These are phyloP conservation scores for Nadsonia starkeyi-henricii DNA, from an alignment of 1,139 yeast species.

Conservation along the genomic window DNA sequence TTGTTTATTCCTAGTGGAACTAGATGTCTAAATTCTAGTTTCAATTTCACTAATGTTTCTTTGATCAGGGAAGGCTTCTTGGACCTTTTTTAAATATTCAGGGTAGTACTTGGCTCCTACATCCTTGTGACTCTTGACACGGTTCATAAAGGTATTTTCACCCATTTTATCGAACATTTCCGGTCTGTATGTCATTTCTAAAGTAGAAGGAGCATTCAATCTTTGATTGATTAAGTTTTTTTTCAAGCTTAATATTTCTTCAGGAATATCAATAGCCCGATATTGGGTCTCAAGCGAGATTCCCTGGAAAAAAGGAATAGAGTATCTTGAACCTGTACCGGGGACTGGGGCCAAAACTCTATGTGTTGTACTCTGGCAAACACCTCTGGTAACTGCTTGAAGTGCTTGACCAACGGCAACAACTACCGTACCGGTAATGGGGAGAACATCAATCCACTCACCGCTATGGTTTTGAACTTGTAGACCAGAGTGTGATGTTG, in stretches of 20 bases:
- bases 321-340: slow-evolving; percentile 3
- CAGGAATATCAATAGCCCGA: slow-evolving; percentile 2
- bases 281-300: slow-evolving; percentile 5
- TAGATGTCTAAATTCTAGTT: no score
- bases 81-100: neutral
- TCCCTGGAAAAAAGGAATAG: slow-evolving; percentile 6
- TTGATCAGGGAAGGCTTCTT: neutral
- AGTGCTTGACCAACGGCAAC: slow-evolving; percentile 21
- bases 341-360: slow-evolving; percentile 4
- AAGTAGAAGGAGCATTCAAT: neutral
- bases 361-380: slow-evolving; percentile 4
- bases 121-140: slow-evolving; percentile 4
- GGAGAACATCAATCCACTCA: slow-evolving; percentile 22
- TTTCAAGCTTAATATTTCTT: slow-evolving; percentile 1
- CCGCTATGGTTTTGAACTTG: slow-evolving; percentile 22
- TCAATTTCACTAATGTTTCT: neutral
- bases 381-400: slow-evolving; percentile 5
- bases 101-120: neutral
- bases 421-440: slow-evolving; percentile 20
- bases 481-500: slow-evolving; percentile 20
- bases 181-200: slow-evolving; percentile 1
- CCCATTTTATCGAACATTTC: slow-evolving; percentile 6
- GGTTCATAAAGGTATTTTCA: slow-evolving; percentile 6
- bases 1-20: no score
- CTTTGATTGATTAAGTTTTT: neutral